Evolutionary conservation across 129 eudicot genomes (phyloP), one percentile per base, ranked within the genome.

Genomic region (Rutidosis leptorrhynchoides): DNA sequence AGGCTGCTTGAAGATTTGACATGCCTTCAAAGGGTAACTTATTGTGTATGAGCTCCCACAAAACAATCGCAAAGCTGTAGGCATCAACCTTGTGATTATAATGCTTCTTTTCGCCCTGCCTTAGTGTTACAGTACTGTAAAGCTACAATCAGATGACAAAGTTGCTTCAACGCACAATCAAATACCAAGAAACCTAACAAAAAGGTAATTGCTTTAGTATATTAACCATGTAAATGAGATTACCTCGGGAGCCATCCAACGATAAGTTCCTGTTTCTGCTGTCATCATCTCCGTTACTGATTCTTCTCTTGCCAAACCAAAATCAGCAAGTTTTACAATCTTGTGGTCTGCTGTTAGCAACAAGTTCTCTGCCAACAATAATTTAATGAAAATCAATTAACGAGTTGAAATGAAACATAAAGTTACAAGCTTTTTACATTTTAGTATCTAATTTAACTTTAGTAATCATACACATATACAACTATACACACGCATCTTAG

Each of bases 211-310:
- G 25, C 2, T 35, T 2, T 8, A 11, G 24, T 21, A 51, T 29
- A 11, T 28, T 26, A 14, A 57, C 24, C 10, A 61, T 79, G 48
- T 45, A 30, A 28, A 56, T 40, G 58, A 16, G 29, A 42, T 57
- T 73, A 88, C 96, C 87, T 89, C 93, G 4, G 96, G 96, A 62
- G 96, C 96, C 96, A 89, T 89, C 96, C 96, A 85, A 12, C 96
- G 89, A 58, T 86, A 89, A 8, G 94, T 89, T 79, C 94, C 96
- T 0, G 94, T 89, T 74, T 86, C 96, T 45, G 96, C 90, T 26
- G 96, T 89, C 96, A 89, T 89, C 95, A 85, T 86, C 77, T 89
- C 96, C 16, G 96, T 89, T 78, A 85, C 77, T 3, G 95, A 76
- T 62, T 89, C 96, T 75, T 85, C 95, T 73, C 96, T 89, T 14